phyloP scores from a whole-genome alignment of 768 basidiomycete genomes.

The Boletus huronensis region DNA sequence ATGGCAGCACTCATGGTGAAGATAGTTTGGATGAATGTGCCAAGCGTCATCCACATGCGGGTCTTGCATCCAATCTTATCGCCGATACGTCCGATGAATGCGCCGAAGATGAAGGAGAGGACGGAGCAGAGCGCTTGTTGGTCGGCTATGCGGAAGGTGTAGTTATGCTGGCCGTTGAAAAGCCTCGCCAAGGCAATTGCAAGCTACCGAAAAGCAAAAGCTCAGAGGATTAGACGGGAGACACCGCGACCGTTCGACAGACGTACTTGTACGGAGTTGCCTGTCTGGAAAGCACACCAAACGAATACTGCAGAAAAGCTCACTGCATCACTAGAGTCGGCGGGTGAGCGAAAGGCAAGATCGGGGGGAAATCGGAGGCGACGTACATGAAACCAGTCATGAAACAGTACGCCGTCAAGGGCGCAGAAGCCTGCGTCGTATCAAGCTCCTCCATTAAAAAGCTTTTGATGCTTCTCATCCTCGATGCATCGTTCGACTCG shows the following conservation, averaged over 20 bases:
- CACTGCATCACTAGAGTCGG: slow-evolving; percentile 54
- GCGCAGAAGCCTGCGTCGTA: slow-evolving; percentile 38
- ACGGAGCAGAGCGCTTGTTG: slow-evolving; percentile 82
- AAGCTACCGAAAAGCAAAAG: slow-evolving; percentile 49
- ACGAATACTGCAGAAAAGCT: slow-evolving; percentile 78
- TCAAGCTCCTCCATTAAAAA: slow-evolving; percentile 27
- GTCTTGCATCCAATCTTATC: slow-evolving; percentile 72
- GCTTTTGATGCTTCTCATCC: slow-evolving; percentile 8
- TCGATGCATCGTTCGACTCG: slow-evolving; percentile 6
- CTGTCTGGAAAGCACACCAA: slow-evolving; percentile 86
- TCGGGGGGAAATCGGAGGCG: neutral
- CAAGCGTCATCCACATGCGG: slow-evolving; percentile 68
- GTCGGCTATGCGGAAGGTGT: slow-evolving; percentile 73
- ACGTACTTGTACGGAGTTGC: slow-evolving; percentile 64
- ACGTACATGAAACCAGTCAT: slow-evolving; percentile 79
- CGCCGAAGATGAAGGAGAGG: slow-evolving; percentile 69
- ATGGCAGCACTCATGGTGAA: slow-evolving; percentile 74
- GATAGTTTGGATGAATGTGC: slow-evolving; percentile 71
- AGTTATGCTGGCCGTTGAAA: slow-evolving; percentile 55
- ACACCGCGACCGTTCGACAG: fast-evolving
- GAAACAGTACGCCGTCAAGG: slow-evolving; percentile 65
- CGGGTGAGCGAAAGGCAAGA: neutral
- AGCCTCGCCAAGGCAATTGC: slow-evolving; percentile 78
- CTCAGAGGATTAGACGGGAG: neutral
- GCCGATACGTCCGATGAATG: slow-evolving; percentile 81